These are phyloP conservation scores for Russula abietina DNA, from an alignment of 768 basidiomycete genomes.

Conservation along the genomic window DNA sequence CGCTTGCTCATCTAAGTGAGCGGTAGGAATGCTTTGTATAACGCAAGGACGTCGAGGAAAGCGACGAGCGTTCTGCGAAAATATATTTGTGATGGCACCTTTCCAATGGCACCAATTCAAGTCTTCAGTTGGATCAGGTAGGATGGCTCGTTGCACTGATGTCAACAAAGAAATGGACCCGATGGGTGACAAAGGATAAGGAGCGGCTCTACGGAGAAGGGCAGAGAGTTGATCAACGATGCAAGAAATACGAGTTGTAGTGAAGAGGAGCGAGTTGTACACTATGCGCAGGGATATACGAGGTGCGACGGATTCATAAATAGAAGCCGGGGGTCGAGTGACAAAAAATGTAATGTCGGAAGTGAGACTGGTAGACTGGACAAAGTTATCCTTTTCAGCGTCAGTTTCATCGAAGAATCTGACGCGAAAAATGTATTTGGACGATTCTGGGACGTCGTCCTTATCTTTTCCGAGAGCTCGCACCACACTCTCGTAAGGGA, in stretches of 20 bases:
- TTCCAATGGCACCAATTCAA: conserved; percentile 97
- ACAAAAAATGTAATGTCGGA: conserved; percentile 94
- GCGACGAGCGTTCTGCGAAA: conserved; percentile 75
- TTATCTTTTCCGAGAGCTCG: conserved; percentile 61
- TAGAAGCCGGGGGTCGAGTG: conserved; percentile 60
- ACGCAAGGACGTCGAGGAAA: conserved; percentile 86
- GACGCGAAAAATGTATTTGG: conserved; percentile 76
- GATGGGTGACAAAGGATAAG: conserved; percentile 60
- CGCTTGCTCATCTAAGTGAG: conserved; percentile 40
- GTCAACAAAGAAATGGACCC: conserved; percentile 81
- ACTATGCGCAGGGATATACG: conserved; percentile 73
- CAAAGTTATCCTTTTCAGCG: conserved; percentile 61
- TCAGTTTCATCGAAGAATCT: conserved; percentile 96
- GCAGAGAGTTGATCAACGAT: conserved; percentile 83
- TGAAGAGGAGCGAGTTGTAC: conserved; percentile 95
- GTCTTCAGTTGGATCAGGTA: conserved; percentile 83
- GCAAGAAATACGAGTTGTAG: conserved; percentile 62
- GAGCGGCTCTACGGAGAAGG: conserved; percentile 64
- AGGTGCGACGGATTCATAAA: conserved; percentile 66
- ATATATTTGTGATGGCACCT: conserved; percentile 94
- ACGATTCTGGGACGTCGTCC: conserved; percentile 49
- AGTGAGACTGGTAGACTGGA: conserved; percentile 72
- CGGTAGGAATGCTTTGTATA: conserved; percentile 61
- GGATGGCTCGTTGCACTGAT: conserved; percentile 52
- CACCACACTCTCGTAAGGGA: conserved; percentile 76